Evolutionary conservation across 23 red algal genomes (phyloP).

Genomic region (Agarophyton chilense): DNA sequence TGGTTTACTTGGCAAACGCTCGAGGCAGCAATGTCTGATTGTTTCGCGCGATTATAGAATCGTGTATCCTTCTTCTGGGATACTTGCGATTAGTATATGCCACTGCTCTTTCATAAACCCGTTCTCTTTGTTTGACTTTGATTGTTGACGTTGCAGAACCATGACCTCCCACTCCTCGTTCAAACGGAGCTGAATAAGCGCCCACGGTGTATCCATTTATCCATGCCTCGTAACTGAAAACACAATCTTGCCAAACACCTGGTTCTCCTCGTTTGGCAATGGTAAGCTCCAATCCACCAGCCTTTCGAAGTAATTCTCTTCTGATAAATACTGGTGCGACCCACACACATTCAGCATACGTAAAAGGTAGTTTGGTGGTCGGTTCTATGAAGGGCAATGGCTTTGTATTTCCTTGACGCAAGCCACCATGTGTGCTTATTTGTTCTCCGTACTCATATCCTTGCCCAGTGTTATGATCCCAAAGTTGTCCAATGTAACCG

Average conservation of each 20-base stretch:
- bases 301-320: slow-evolving; percentile 26
- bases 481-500: slow-evolving; percentile 77
- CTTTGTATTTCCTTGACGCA: slow-evolving; percentile 54
- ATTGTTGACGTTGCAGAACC: slow-evolving; percentile 46
- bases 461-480: slow-evolving; percentile 51
- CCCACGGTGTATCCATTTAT: slow-evolving; percentile 63
- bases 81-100: slow-evolving; percentile 69
- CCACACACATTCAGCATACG: slow-evolving; percentile 85
- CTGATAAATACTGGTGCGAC: slow-evolving; percentile 72
- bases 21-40: slow-evolving; percentile 39
- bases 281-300: slow-evolving; percentile 62
- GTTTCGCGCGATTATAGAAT: slow-evolving; percentile 44
- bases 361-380: slow-evolving; percentile 69
- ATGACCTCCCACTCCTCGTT: slow-evolving; percentile 67
- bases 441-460: slow-evolving; percentile 74
- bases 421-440: slow-evolving; percentile 59
- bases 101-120: slow-evolving; percentile 67
- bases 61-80: slow-evolving; percentile 47
- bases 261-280: slow-evolving; percentile 70
- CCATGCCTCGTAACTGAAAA: slow-evolving; percentile 79
- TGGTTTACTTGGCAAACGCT: background rate
- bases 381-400: slow-evolving; percentile 52
- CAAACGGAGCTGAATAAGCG: slow-evolving; percentile 54
- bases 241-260: slow-evolving; percentile 82
- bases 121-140: slow-evolving; percentile 70